A percentile compares a stretch with the other conserved stretches of the same genome.
These are phyloP conservation scores for Cordyceps javanica DNA, from an alignment of 2,329 filamentous ascomycete species.

Conservation along the genomic window DNA sequence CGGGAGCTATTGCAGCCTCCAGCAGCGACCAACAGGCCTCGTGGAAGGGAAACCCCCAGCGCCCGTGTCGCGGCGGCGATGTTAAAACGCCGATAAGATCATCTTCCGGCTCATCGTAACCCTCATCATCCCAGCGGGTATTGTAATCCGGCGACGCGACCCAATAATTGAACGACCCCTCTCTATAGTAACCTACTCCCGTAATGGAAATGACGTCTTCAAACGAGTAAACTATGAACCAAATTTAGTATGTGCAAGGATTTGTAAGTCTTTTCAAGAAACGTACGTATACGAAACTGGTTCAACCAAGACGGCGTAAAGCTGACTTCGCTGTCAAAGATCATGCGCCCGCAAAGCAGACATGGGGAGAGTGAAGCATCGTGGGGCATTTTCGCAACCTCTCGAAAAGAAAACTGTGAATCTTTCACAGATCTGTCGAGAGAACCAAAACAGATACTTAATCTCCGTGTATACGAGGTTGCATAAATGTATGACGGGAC, in stretches of 20 bases:
- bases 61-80: not conserved
- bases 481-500: not conserved
- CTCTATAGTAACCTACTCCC: not conserved
- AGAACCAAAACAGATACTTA: not conserved
- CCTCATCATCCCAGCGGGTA: not conserved
- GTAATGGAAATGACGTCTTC: not conserved
- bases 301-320: not conserved
- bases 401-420: not conserved
- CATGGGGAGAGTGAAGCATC: not conserved
- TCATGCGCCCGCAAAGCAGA: not conserved
- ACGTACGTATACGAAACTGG: not conserved
- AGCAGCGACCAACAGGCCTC: conserved; percentile 5
- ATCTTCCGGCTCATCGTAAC: not conserved
- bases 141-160: not conserved
- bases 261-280: not conserved
- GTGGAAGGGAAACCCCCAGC: conserved; percentile 1
- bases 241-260: not conserved
- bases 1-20: not conserved
- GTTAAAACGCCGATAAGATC: not conserved
- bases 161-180: not conserved
- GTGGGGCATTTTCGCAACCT: not conserved
- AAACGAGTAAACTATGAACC: not conserved
- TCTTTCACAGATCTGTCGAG: not conserved
- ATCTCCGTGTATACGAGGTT: not conserved
- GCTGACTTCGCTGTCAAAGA: not conserved